These are phyloP conservation scores for Phytophthora cryptogea DNA, from an alignment of 352 stramenopile genomes.

Conservation along the genomic window DNA sequence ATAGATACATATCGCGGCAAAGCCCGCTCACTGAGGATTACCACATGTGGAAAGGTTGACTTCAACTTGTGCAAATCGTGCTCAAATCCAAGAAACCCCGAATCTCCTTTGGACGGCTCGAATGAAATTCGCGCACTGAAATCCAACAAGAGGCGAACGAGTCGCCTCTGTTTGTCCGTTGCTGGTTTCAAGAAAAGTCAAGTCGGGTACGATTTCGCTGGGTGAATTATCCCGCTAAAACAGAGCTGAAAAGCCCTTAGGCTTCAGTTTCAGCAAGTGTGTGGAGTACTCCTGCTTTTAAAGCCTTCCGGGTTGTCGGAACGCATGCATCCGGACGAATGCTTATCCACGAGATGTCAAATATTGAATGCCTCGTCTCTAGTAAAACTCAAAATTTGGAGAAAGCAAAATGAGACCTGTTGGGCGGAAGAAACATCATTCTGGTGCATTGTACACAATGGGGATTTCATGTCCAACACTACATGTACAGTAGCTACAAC, in stretches of 20 bases:
- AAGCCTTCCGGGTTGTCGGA: background rate
- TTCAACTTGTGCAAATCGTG: conserved; percentile 21
- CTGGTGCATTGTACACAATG: no score
- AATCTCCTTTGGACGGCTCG: conserved; percentile 15
- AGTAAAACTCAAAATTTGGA: conserved; percentile 19
- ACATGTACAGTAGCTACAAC: background rate
- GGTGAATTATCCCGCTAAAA: background rate
- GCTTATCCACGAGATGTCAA: conserved; percentile 24
- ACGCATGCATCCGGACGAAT: conserved; percentile 14
- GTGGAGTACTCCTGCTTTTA: background rate
- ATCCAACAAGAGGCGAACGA: background rate
- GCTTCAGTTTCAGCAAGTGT: no score
- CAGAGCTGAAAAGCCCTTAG: background rate
- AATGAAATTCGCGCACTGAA: conserved; percentile 30
- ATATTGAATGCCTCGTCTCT: conserved; percentile 19
- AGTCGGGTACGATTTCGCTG: background rate
- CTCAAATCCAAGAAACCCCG: conserved; percentile 25
- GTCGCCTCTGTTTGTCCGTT: background rate
- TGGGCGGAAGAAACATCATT: background rate
- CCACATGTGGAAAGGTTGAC: conserved; percentile 1
- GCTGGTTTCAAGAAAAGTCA: no score
- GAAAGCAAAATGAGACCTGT: conserved; percentile 10
- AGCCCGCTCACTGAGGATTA: background rate
- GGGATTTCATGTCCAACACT: no score
- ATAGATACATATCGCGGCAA: background rate